phyloP scores from a whole-genome alignment of 768 basidiomycete genomes.

The Podaxis carcinomalis region DNA sequence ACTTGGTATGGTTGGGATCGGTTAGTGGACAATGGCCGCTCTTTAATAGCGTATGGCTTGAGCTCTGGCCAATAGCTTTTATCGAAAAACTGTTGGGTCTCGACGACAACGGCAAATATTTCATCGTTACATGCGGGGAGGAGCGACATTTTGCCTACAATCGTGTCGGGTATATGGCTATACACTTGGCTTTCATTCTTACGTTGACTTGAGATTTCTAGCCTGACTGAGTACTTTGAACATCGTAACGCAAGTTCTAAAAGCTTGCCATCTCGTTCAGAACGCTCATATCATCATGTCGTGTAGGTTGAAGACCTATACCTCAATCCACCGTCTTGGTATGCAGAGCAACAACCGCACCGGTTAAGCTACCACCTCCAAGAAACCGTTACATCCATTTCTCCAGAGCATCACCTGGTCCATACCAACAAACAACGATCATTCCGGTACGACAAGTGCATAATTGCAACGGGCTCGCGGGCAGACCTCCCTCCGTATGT shows the following conservation, averaged over 20 bases:
- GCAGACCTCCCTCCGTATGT: slow-evolving; percentile 60
- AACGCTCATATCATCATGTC: neutral
- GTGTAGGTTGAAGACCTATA: slow-evolving; percentile 50
- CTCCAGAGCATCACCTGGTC: slow-evolving; percentile 35
- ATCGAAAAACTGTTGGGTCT: slow-evolving; percentile 64
- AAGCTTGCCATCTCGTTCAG: neutral
- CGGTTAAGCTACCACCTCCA: slow-evolving; percentile 49
- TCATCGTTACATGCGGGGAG: slow-evolving; percentile 59
- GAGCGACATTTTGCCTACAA: slow-evolving; percentile 51
- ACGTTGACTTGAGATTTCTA: slow-evolving; percentile 1
- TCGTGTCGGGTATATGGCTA: slow-evolving; percentile 37
- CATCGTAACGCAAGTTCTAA: slow-evolving; percentile 37
- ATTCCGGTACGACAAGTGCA: slow-evolving; percentile 55
- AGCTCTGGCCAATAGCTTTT: slow-evolving; percentile 37
- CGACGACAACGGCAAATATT: slow-evolving; percentile 45
- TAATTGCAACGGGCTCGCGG: slow-evolving; percentile 67
- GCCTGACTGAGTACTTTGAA: slow-evolving; percentile 56
- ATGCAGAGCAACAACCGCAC: slow-evolving; percentile 50
- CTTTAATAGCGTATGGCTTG: neutral
- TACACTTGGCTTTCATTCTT: neutral
- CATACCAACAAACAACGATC: slow-evolving; percentile 40
- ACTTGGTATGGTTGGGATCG: slow-evolving; percentile 61
- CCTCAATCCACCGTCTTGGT: slow-evolving; percentile 55
- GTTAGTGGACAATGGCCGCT: slow-evolving; percentile 20
- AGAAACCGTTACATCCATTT: slow-evolving; percentile 41